A percentile compares a stretch with the other conserved stretches of the same genome.
Evolutionary conservation across 345 rosid species (phyloP).

Genomic region (Punica granatum): DNA sequence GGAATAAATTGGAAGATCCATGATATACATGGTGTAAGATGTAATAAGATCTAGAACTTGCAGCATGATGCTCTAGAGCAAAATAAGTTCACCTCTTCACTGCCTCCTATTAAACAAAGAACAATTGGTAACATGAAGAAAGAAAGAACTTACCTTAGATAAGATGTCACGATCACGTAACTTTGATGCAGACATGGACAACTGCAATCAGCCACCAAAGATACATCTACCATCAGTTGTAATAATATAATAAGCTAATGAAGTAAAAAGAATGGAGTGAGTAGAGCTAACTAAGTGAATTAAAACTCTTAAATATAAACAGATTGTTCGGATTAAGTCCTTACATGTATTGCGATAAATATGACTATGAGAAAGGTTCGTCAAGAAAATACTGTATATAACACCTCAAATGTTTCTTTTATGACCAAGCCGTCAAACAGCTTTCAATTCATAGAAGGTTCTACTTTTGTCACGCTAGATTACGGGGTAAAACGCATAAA

Average conservation of each 20-base stretch:
- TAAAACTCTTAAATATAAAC: neutral
- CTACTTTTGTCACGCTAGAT: neutral
- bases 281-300: neutral
- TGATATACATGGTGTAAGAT: neutral
- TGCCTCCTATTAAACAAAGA: neutral
- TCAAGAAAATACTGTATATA: neutral
- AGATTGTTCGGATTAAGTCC: neutral
- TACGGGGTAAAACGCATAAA: neutral
- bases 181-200: constrained; percentile 62
- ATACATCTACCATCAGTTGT: neutral
- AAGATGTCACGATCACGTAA: constrained; percentile 62
- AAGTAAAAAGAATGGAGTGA: neutral
- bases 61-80: neutral
- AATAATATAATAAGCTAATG: neutral
- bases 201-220: constrained; percentile 29
- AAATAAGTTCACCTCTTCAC: neutral
- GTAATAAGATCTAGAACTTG: neutral
- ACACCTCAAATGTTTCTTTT: neutral
- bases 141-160: constrained; percentile 50
- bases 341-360: neutral
- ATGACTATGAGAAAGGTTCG: neutral
- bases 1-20: neutral
- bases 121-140: neutral
- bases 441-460: neutral
- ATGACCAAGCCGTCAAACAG: neutral